A percentile compares a stretch with the other conserved stretches of the same genome.
These are phyloP conservation scores for Strobilomyces confusus DNA, from an alignment of 768 basidiomycete species.

Conservation along the genomic window DNA sequence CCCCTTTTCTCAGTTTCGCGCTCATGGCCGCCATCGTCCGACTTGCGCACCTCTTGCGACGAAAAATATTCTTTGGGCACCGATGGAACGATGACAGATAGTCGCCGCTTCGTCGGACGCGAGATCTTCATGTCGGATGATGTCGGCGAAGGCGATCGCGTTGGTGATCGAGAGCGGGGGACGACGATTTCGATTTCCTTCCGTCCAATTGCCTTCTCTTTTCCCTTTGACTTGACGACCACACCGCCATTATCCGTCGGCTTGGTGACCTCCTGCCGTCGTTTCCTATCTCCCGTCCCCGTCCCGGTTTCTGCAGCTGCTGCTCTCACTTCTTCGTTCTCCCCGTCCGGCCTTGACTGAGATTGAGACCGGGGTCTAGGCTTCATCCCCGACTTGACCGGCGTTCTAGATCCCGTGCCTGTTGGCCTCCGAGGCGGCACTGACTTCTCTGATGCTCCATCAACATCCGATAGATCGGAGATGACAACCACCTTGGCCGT, in stretches of 20 bases:
- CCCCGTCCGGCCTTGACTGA: conserved; percentile 1
- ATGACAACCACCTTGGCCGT: neutral
- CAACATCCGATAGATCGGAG: conserved; percentile 1
- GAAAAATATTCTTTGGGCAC: conserved; percentile 25
- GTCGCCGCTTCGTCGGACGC: conserved; percentile 16
- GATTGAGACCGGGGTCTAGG: conserved; percentile 17
- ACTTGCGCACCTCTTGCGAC: conserved; percentile 5
- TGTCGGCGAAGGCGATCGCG: conserved; percentile 7
- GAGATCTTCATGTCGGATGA: conserved; percentile 1
- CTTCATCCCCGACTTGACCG: conserved; percentile 28
- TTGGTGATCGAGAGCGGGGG: neutral
- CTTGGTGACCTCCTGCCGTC: neutral
- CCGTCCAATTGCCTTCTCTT: neutral
- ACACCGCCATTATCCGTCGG: neutral
- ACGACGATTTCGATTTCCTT: neutral
- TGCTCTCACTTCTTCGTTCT: neutral
- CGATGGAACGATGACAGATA: conserved; percentile 30
- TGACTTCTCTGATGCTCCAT: conserved; percentile 1
- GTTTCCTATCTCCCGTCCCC: neutral
- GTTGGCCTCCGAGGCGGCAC: conserved; percentile 9
- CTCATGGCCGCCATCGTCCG: neutral
- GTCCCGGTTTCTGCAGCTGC: neutral
- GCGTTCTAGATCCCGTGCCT: conserved; percentile 8
- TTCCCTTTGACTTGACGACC: neutral
- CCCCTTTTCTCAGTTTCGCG: neutral